Evolutionary conservation across 2,329 filamentous ascomycete species (phyloP).

Genomic region (Zasmidium angulare): DNA sequence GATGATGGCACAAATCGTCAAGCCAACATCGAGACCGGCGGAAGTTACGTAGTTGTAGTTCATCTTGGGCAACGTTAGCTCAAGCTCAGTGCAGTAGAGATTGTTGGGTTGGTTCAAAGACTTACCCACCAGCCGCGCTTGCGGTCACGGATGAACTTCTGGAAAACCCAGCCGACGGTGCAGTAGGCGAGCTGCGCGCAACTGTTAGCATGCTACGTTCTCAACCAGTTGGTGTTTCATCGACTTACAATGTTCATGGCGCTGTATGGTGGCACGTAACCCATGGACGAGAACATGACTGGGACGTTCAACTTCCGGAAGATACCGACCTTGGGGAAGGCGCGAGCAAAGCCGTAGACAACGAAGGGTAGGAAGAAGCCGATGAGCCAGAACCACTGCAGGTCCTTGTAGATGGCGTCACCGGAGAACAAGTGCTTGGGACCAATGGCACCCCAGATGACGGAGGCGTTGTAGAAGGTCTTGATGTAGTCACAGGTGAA

Average conservation of each 20-base stretch:
- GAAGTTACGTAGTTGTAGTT: constrained; percentile 91
- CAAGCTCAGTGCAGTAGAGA: neutral
- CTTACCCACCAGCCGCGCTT: constrained; percentile 4
- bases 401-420: constrained; percentile 70
- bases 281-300: constrained; percentile 76
- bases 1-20: constrained; percentile 81
- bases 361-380: constrained; percentile 73
- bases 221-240: too few relatives aligned
- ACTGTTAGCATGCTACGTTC: neutral
- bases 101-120: too few relatives aligned
- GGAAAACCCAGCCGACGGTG: constrained; percentile 81
- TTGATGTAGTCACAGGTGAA: constrained; percentile 24
- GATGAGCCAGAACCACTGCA: constrained; percentile 80
- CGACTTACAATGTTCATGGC: constrained; percentile 63
- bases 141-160: constrained; percentile 68
- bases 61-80: too few relatives aligned
- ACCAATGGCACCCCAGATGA: constrained; percentile 28
- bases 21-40: constrained; percentile 76
- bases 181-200: constrained; percentile 70
- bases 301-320: constrained; percentile 45
- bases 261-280: constrained; percentile 79
- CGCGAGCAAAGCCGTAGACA: constrained; percentile 63
- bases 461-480: constrained; percentile 25
- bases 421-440: constrained; percentile 49
- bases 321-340: constrained; percentile 17